Evolutionary conservation across 257 asterid species (phyloP).

Genomic region (Forsythia viridissima): DNA sequence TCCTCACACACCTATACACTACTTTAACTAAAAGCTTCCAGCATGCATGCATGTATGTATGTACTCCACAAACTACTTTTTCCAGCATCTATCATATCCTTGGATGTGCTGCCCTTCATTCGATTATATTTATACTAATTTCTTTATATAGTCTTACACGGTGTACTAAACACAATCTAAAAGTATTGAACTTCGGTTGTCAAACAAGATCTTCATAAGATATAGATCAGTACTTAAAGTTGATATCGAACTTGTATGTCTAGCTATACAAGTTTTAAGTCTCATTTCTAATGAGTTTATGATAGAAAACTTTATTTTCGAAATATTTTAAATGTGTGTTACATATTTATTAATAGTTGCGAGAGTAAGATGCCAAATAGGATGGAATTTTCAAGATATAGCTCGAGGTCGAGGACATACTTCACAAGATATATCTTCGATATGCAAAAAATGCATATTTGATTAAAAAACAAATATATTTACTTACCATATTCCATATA

Average conservation of each 20-base stretch:
- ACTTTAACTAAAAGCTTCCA: slow-evolving; percentile 12
- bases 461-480: too few species aligned
- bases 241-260: too few species aligned
- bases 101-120: too few species aligned
- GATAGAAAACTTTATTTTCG: not conserved
- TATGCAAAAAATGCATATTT: not conserved
- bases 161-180: too few species aligned
- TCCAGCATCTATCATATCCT: not conserved
- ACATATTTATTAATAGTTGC: not conserved
- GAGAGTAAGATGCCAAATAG: not conserved
- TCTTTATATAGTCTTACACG: too few species aligned
- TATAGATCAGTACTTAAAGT: too few species aligned
- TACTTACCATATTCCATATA: too few species aligned
- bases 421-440: not conserved
- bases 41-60: slow-evolving; percentile 13
- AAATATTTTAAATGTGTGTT: too few species aligned
- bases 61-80: slow-evolving; percentile 24
- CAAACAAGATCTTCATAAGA: too few species aligned
- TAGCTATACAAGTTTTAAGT: not conserved
- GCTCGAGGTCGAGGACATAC: not conserved
- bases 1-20: slow-evolving; percentile 14
- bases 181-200: too few species aligned
- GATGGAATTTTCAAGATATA: not conserved
- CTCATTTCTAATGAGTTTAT: not conserved
- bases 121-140: too few species aligned